phyloP scores from a whole-genome alignment of 768 basidiomycete species.

The Stropharia rugosoannulata region DNA sequence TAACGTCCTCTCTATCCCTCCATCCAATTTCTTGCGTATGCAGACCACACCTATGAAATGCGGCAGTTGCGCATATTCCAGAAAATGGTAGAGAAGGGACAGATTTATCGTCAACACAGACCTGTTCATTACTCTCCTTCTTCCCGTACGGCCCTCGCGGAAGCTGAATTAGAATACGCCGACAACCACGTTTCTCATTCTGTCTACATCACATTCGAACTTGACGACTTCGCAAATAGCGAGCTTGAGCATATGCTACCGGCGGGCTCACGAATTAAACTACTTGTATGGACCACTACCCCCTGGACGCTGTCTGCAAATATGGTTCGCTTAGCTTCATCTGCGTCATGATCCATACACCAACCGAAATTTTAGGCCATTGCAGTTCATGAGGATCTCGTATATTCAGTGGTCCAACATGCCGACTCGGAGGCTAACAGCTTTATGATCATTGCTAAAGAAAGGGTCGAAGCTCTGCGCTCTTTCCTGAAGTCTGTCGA shows the following conservation, averaged over 20 bases:
- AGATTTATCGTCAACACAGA: constrained; percentile 83
- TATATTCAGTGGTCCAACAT: constrained; percentile 54
- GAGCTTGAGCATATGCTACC: constrained; percentile 32
- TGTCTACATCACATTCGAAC: constrained; percentile 78
- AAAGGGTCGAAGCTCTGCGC: constrained; percentile 41
- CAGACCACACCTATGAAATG: constrained; percentile 87
- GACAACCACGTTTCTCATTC: constrained; percentile 88
- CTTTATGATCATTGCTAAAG: constrained; percentile 49
- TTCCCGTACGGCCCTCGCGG: constrained; percentile 89
- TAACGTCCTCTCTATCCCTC: not conserved
- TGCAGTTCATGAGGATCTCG: constrained; percentile 73
- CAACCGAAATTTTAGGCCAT: constrained; percentile 61
- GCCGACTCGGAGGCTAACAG: constrained; percentile 10
- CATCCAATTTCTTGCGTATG: not conserved
- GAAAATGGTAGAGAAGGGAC: constrained; percentile 83
- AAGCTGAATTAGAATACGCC: constrained; percentile 89
- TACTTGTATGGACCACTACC: constrained; percentile 96
- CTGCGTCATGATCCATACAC: no score
- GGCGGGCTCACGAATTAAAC: constrained; percentile 33
- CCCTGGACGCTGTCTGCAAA: constrained; percentile 97
- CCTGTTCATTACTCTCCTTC: constrained; percentile 96
- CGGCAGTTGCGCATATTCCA: constrained; percentile 85
- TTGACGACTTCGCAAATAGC: constrained; percentile 36
- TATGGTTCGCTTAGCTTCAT: constrained; percentile 55
- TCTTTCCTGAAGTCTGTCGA: constrained; percentile 37